Conservation (phyloP, 1,139 yeast species). For the Taphrina betulina region DNA sequence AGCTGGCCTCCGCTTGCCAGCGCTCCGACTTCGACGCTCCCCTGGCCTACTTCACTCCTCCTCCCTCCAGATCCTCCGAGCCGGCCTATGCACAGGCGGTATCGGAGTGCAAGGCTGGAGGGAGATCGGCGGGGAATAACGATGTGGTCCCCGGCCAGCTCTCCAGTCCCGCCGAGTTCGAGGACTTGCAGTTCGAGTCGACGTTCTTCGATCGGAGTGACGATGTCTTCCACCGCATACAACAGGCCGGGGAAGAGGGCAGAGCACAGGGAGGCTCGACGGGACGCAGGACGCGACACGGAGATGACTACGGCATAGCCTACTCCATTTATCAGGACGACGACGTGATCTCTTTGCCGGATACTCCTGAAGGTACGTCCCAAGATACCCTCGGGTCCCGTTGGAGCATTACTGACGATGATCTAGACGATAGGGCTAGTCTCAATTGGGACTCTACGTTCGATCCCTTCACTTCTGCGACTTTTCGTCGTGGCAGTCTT, state of each 20-base stretch:
- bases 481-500: constrained; percentile 29
- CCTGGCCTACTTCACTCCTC: constrained; percentile 8
- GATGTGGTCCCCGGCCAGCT: too few relatives aligned
- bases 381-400: background rate
- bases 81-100: background rate
- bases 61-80: constrained; percentile 18
- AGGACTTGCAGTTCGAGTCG: background rate
- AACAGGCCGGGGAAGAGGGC: constrained; percentile 3
- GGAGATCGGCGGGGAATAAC: too few relatives aligned
- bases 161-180: background rate
- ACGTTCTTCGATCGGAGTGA: constrained; percentile 6
- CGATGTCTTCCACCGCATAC: background rate
- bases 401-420: background rate
- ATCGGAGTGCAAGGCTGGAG: too few relatives aligned
- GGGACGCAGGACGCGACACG: background rate
- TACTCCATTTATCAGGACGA: constrained; percentile 7
- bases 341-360: constrained; percentile 3
- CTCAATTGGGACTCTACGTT: constrained; percentile 30
- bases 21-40: background rate
- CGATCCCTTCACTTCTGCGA: constrained; percentile 22
- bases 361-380: constrained; percentile 12
- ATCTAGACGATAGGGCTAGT: constrained; percentile 12
- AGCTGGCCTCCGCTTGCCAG: background rate
- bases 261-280: background rate
- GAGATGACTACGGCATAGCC: constrained; percentile 15